Base-by-base conservation (phyloP, 1,284 basidiomycete genomes). In the Sphagnurus paluster region DNA sequence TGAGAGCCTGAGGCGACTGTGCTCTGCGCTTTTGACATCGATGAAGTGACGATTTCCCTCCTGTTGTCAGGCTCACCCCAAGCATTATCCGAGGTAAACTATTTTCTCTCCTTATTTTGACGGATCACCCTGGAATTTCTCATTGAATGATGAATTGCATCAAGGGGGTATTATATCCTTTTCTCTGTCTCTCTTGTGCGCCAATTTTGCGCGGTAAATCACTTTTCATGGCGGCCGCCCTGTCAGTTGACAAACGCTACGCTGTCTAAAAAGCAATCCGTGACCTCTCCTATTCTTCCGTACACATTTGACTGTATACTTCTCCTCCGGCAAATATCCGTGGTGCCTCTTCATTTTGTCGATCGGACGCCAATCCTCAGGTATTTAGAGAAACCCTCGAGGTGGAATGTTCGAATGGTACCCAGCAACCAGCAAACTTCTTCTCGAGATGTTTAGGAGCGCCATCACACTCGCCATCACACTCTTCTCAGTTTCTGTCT, bases 401-500 rank as follows among this genome's bases (percentile, higher is more conserved):
- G 5, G n/a, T 23, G 35, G 20, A 37, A 11, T n/a, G 11, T n/a
- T n/a, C n/a, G n/a, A n/a, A n/a, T n/a, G n/a, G n/a, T n/a, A n/a
- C n/a, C n/a, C n/a, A n/a, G n/a, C n/a, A n/a, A n/a, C 6, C 9
- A 23, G 13, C 4, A 3, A 14, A 21, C n/a, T n/a, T 23, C 21
- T 14, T 20, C 21, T 23, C 21, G 20, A 25, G 29, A 46, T 44
- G 42, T 20, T 42, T 10, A 53, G 44, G 13, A 43, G 39, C 32
- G 32, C 42, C 1, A 7, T 56, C 32, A 34, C 39, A 4, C 28
- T 57, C 30, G 29, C 53, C 14, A 39, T 50, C 29, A 38, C 54
- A 33, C 33, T 61, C 19, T 53, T 61, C 13, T 46, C 44, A 7
- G 23, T 63, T n/a, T 34, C 55, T 21, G 42, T 39, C 13, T 53